Base-by-base conservation (phyloP, 192 early-diverging fungal genomes). In the Podila epicladia region DNA sequence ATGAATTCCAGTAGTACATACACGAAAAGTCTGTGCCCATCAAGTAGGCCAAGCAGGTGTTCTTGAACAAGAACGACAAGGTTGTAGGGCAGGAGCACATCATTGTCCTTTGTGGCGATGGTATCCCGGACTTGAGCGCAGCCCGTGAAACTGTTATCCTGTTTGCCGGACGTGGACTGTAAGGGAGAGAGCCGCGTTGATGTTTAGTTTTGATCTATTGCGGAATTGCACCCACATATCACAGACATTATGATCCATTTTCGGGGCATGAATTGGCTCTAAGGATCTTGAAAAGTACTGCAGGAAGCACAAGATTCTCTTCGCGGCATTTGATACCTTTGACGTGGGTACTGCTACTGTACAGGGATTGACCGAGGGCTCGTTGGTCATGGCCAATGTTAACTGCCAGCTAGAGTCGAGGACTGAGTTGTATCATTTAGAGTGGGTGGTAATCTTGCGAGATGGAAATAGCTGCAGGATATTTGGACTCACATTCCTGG, bases 31-130 rank as follows among this genome's bases (percentile, higher is more conserved):
- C 85, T 1, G 72, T 67, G 9, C 71, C 53, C 17, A 73, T 80
- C 65, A 45, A 41, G 41, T 66, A 65, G 22, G 67, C 77, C 11
- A 80, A 64, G 62, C 32, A 62, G 1, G 15, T 26, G 11, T 69
- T 73, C 62, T 63, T 65, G 71, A 57, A 69, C 62, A 45, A 58
- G 28, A 31, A 58, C 26, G 33, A 35, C n/a, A 19, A 49, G 29
- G 58, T 65, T 19, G 35, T 24, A 12, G 53, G 9, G 17, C 53
- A 80, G 19, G 62, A 80, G 32, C 77, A 80, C n/a, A 69, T 87
- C 17, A 83, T 93, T 69, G 83, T 95, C 8, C 94, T 94, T 75
- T 88, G 92, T 53, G 94, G 93, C 9, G 94, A 95, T 76, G 93
- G 94, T 53, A 87, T 95, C 17, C 89, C 88, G 4, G 94, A 95